A percentile compares a stretch with the other conserved stretches of the same genome.
Conservation (phyloP, 2,329 filamentous ascomycete species). For the Anthostomella pinea region DNA sequence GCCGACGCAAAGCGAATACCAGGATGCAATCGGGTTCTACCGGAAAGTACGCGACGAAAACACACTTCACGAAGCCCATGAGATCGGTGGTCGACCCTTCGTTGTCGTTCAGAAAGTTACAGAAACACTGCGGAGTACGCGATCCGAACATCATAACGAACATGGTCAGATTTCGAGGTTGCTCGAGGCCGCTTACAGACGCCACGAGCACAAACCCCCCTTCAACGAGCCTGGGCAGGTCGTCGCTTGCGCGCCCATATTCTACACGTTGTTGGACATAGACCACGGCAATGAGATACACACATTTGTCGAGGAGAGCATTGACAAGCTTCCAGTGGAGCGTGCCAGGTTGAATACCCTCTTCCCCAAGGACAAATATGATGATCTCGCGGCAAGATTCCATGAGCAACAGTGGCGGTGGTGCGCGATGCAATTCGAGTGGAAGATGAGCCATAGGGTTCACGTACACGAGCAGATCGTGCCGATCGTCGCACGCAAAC, state of each 20-base stretch:
- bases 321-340: slow-evolving; percentile 6
- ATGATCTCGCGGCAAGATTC: slow-evolving; percentile 5
- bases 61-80: slow-evolving; percentile 6
- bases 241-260: slow-evolving; percentile 8
- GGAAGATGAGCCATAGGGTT: slow-evolving; percentile 9
- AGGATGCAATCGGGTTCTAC: slow-evolving; percentile 7
- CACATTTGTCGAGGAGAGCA: slow-evolving; percentile 6
- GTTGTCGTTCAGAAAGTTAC: slow-evolving; percentile 6
- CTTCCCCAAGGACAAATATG: neutral
- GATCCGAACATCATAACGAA: slow-evolving; percentile 1
- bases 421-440: slow-evolving; percentile 15
- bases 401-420: slow-evolving; percentile 11
- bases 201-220: slow-evolving; percentile 1
- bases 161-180: slow-evolving; percentile 8
- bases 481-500: too few species aligned
- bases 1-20: slow-evolving; percentile 6
- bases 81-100: slow-evolving; percentile 8
- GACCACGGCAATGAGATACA: slow-evolving; percentile 8
- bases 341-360: slow-evolving; percentile 1
- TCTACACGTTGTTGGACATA: slow-evolving; percentile 9
- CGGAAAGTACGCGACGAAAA: slow-evolving; percentile 4
- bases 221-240: slow-evolving; percentile 4
- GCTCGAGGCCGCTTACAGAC: slow-evolving; percentile 6
- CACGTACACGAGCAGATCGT: slow-evolving; percentile 8
- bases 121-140: too few species aligned